Evolutionary conservation across 495 filamentous ascomycete genomes (phyloP), one percentile per base, ranked within the genome.

Genomic region (Umbilicaria muhlenbergii): DNA sequence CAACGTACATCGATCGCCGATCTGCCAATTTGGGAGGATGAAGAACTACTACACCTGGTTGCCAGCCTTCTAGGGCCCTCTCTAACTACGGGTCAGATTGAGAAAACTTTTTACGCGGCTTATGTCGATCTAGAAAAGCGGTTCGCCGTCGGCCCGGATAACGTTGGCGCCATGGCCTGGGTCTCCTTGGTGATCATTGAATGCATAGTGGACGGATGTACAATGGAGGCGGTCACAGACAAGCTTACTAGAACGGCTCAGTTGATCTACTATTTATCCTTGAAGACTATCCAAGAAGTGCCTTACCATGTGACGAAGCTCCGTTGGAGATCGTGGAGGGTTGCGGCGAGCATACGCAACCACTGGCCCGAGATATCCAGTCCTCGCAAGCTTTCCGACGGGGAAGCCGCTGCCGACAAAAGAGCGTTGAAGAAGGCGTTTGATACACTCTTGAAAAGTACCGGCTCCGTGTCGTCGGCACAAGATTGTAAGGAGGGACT

Each of bases 21-120:
- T 31, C 70, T 63, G 49, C 63, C 61, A 35, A 63, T 62, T 24
- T 86, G 81, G 81, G 71, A 79, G 49, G 72, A 80, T 47, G 64
- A 73, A 44, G 67, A 68, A 40, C 54, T 86, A n/a, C 67, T 68
- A 32, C 35, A 52, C 37, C 48, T 60, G 34, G 56, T 77, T 16
- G 55, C 62, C 31, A 52, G 51, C 6, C 48, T 65, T 7, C 28
- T 75, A 2, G 64, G 72, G 34, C 39, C 50, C 5, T 62, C 62
- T 6, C 44, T 77, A 18, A 73, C 63, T 33, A 42, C 53, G 31
- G 54, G 58, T 14, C 71, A 78, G 49, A 60, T 77, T 5, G 39
- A 44, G 18, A 15, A 11, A 12, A 18, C 73, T 16, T 50, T 58
- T 5, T 54, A 61, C 38, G 32, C 17, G 12, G 36, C 33, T 12